Conservation (phyloP, 352 stramenopile genomes). For the Globisporangium camurandrum region DNA sequence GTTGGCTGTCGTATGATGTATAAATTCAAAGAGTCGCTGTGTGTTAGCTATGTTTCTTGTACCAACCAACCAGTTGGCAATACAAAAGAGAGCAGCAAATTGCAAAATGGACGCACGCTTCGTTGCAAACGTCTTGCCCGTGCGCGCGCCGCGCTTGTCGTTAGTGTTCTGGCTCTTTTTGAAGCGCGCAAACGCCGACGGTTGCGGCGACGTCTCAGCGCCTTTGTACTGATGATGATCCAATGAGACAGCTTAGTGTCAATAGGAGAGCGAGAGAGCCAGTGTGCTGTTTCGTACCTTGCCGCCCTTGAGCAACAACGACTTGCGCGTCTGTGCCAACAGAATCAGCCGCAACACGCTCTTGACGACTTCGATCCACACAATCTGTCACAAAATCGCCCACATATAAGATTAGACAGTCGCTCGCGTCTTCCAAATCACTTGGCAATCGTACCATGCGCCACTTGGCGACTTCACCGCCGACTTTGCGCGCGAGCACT, state of each 20-base stretch:
- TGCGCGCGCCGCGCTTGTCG: constrained; percentile 52
- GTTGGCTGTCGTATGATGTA: constrained; percentile 13
- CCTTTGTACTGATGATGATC: constrained; percentile 65
- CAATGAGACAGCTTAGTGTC: too few relatives aligned
- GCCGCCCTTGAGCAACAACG: constrained; percentile 47
- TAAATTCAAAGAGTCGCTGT: too few relatives aligned
- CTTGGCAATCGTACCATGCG: constrained; percentile 30
- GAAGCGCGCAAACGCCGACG: constrained; percentile 53
- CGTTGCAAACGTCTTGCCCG: constrained; percentile 66
- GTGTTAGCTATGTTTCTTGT: background rate
- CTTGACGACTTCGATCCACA: constrained; percentile 74
- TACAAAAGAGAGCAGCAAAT: too few relatives aligned
- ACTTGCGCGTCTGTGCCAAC: constrained; percentile 46
- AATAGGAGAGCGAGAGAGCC: too few relatives aligned
- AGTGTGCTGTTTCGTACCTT: constrained; percentile 23
- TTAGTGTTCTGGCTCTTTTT: constrained; percentile 27
- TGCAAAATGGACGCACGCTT: constrained; percentile 8
- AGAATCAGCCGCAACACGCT: constrained; percentile 57
- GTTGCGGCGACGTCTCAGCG: constrained; percentile 31
- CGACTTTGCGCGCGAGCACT: constrained; percentile 62
- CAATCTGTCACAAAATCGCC: constrained; percentile 31
- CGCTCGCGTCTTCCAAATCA: background rate
- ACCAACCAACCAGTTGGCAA: constrained; percentile 3
- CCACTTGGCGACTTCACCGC: constrained; percentile 64
- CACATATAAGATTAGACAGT: background rate